Base-by-base conservation (phyloP, 2,329 filamentous ascomycete genomes). In the Colletotrichum plurivorum region DNA sequence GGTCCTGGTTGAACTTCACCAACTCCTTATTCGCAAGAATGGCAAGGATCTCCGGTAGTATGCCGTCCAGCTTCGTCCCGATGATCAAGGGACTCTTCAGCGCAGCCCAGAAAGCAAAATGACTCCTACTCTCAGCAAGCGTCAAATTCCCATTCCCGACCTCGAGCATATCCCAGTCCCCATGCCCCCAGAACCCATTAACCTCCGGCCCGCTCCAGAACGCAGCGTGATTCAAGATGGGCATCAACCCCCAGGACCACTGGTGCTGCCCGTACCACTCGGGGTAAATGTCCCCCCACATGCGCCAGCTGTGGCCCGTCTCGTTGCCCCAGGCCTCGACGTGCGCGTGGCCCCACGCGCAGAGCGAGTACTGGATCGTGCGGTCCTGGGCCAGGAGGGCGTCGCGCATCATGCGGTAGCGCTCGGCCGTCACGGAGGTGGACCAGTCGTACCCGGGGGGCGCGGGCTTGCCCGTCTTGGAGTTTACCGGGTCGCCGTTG, bases 401-500 rank as follows among this genome's bases (percentile, higher is more conserved):
- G 73, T 88, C 82, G n/a, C 84, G 79, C 87, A 90, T 89, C 20
- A 73, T 70, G 5, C 73, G 73, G 75, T 83, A 90, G 9, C 87
- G 81, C 31, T 80, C 72, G 4, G 82, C 80, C 0, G 84, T 86
- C 20, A 80, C 83, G 45, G 84, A 87, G 0, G 75, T 79, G 16
- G 77, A 76, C 82, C 83, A 88, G 76, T 88, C 80, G 73, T 89
- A 88, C 13, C 80, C 83, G 0, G 80, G 68, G 31, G 86, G 79
- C 49, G 84, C 82, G 4, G 78, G 81, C 18, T 76, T 60, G 70
- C 84, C 70, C 0, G 73, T 74, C 41, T 73, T 74, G 49, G 75
- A 77, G 45, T 71, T 75, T 52, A 73, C 60, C 66, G 73, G 75
- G 62, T 75, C 71, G 58, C 70, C 70, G 41, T 71, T 60, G 70